Evolutionary conservation across 2,329 filamentous ascomycete genomes (phyloP), one percentile per base, ranked within the genome.

Genomic region (Thelonectria discophora): DNA sequence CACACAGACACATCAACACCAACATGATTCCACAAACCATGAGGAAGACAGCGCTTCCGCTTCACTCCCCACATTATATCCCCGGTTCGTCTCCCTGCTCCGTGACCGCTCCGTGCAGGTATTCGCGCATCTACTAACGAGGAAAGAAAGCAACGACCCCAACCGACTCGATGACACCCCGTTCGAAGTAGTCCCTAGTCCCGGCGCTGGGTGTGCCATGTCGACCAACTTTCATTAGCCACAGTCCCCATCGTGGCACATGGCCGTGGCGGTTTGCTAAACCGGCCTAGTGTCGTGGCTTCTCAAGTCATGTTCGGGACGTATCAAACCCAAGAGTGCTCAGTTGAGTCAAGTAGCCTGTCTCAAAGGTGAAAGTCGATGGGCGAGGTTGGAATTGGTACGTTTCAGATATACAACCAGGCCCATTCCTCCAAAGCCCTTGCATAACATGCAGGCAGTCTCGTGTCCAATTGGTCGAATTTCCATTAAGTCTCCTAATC

Each of bases 11-110:
- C 58, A 53, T 39, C 51, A 56, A 43, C 50, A 42, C 59, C 46
- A 46, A 60, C 53, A 67, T 60, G 63, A 65, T 63, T 61, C 30
- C 60, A 45, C 51, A 51, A 48, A 66, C 49, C 52, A 55, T 51
- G 65, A 50, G 42, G 48, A 49, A 56, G 59, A 65, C 49, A 49
- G 51, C 46, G 18, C 42, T 47, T 53, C 46, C 20, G 48, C 30
- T 39, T 51, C 20, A 45, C 34, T 32, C 40, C 43, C 46, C 39
- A 20, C 54, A 24, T 17, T 27, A 42, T 43, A 10, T 50, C 7
- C 34, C 32, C 34, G 32, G 32, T 32, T 52, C 24, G 39, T 34
- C 40, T 54, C 50, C 37, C 27, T 20, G 18, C 30, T 53, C 43
- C 32, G 43, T 32, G 42, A 42, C 45, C 15, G 17, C 32, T 43